These are phyloP conservation scores for Eucommia ulmoides DNA, from an alignment of 257 asterid species.

Conservation along the genomic window DNA sequence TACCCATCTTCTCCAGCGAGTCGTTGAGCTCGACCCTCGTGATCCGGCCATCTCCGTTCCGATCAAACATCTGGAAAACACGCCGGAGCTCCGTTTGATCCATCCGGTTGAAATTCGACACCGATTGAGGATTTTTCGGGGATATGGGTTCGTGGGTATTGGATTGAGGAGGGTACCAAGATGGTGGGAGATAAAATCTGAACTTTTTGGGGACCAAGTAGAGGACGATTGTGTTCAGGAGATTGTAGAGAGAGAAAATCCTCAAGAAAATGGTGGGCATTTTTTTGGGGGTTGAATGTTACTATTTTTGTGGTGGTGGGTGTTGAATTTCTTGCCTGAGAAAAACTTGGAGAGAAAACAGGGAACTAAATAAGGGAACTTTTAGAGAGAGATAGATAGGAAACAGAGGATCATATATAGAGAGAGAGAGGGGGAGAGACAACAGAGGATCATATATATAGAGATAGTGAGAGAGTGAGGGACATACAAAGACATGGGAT, in stretches of 20 bases:
- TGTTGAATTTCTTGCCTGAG: background rate
- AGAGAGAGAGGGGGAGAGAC: constrained; percentile 2
- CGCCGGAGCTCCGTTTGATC: constrained; percentile 34
- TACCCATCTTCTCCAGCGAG: constrained; percentile 57
- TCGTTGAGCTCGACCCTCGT: constrained; percentile 36
- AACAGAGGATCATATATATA: background rate
- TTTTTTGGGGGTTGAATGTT: background rate
- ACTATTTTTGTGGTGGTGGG: no score
- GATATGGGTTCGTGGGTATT: constrained; percentile 7
- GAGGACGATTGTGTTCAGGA: constrained; percentile 22
- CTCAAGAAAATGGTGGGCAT: constrained; percentile 25
- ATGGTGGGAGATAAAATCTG: constrained; percentile 28
- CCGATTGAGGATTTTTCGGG: background rate
- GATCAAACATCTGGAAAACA: constrained; percentile 44
- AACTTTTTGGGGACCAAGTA: constrained; percentile 40
- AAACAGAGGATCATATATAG: no score
- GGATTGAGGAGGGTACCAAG: no score
- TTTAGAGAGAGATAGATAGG: background rate
- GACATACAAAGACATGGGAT: no score
- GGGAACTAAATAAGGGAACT: constrained; percentile 15
- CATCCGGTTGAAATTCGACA: constrained; percentile 16
- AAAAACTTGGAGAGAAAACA: constrained; percentile 11
- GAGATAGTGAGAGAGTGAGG: background rate
- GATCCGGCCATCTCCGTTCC: constrained; percentile 52
- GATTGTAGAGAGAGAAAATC: constrained; percentile 25